Evolutionary conservation across 2,329 filamentous ascomycete species (phyloP).

Genomic region (Stenocarpella maydis): DNA sequence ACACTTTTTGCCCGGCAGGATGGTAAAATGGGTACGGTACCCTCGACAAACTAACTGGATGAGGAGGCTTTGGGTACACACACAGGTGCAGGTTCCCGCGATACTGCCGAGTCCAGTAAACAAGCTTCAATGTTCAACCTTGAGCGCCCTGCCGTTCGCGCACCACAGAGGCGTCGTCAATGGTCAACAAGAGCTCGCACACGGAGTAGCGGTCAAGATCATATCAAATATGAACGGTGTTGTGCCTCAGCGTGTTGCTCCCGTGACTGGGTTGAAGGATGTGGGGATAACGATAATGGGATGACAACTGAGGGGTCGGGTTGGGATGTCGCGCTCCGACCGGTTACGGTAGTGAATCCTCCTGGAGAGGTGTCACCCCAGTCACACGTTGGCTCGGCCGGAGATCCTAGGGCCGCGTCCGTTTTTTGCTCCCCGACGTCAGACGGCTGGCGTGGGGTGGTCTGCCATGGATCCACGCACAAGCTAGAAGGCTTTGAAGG

Average conservation of each 20-base stretch:
- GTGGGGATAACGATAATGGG: neutral
- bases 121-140: neutral
- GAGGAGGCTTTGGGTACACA: neutral
- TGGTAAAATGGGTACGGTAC: conserved; percentile 34
- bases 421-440: conserved; percentile 16
- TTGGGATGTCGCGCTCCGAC: conserved; percentile 7
- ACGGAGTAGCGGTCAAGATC: neutral
- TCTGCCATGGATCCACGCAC: neutral
- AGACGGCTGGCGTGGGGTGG: conserved; percentile 10
- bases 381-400: conserved; percentile 11
- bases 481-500: neutral
- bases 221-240: neutral
- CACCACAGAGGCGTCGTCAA: neutral
- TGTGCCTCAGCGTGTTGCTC: neutral
- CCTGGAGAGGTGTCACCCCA: conserved; percentile 4
- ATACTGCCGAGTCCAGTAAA: neutral
- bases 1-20: conserved; percentile 4
- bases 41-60: conserved; percentile 18
- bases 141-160: neutral
- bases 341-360: conserved; percentile 19
- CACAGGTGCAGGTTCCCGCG: conserved; percentile 15
- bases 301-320: conserved; percentile 6
- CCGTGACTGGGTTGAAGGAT: neutral
- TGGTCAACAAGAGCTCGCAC: neutral
- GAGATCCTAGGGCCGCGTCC: neutral